Percentiles rank a stretch among this genome's conserved stretches.
Evolutionary conservation across 768 basidiomycete genomes (phyloP).

Genomic region (Strobilomyces dryophilus): DNA sequence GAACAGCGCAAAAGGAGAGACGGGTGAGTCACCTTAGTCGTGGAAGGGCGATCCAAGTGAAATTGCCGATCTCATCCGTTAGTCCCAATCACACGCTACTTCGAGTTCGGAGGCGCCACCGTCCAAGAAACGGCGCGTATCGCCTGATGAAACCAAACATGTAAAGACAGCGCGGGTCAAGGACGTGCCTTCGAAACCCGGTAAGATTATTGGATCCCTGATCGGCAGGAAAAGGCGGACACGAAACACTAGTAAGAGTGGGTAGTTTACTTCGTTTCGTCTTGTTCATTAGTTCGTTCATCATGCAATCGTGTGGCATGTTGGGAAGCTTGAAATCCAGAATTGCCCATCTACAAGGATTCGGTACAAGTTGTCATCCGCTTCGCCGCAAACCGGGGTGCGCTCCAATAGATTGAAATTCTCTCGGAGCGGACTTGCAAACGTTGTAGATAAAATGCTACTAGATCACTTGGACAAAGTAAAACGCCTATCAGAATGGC

Average conservation of each 20-base stretch:
- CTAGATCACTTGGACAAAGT: too few species aligned
- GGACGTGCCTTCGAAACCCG: constrained; percentile 23
- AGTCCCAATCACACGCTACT: constrained; percentile 7
- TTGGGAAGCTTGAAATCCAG: not conserved
- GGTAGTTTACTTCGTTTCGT: constrained; percentile 7
- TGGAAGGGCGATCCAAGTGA: not conserved
- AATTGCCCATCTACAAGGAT: not conserved
- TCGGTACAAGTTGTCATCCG: not conserved
- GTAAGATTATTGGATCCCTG: constrained; percentile 55
- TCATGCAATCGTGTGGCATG: not conserved
- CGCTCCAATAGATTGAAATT: too few species aligned
- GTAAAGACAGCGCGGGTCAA: constrained; percentile 18
- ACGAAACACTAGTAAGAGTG: constrained; percentile 38
- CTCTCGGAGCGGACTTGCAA: not conserved
- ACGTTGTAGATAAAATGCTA: not conserved
- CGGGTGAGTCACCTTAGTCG: constrained; percentile 6
- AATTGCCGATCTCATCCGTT: not conserved
- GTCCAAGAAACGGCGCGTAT: constrained; percentile 39
- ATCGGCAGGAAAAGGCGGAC: constrained; percentile 82
- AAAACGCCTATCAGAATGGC: not conserved
- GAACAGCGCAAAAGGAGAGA: constrained; percentile 50
- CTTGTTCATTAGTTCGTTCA: not conserved
- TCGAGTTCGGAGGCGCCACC: constrained; percentile 31
- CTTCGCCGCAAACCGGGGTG: not conserved
- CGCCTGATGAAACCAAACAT: constrained; percentile 22